A percentile compares a stretch with the other conserved stretches of the same genome.
Conservation (phyloP, 169 alveolate genomes). For the Prorocentrum cordatum region DNA sequence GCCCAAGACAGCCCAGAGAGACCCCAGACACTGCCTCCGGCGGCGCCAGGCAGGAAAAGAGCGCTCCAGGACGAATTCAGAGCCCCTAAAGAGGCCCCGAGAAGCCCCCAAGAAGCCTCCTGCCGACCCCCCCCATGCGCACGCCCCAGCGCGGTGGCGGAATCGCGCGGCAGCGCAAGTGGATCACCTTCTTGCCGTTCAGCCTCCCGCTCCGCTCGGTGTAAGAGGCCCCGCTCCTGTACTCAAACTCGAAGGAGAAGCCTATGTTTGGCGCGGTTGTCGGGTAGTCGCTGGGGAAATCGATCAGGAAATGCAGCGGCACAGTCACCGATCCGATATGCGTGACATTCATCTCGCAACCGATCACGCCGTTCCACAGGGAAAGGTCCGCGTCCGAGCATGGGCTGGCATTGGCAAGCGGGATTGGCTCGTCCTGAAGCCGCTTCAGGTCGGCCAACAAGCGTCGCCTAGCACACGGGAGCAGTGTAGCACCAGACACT, state of each 20-base stretch:
- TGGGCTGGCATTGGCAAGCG: constrained; percentile 18
- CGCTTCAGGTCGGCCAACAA: constrained; percentile 24
- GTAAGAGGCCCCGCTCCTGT: constrained; percentile 25
- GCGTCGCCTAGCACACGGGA: too few relatives aligned
- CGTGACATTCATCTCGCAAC: constrained; percentile 21
- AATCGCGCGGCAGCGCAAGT: too few relatives aligned
- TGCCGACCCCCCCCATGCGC: too few relatives aligned
- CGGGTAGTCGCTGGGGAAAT: constrained; percentile 33
- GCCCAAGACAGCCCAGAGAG: too few relatives aligned
- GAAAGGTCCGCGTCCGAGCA: constrained; percentile 16
- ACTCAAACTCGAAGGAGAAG: constrained; percentile 40
- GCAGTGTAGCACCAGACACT: too few relatives aligned
- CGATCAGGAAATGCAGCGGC: constrained; percentile 43
- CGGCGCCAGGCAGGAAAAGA: too few relatives aligned
- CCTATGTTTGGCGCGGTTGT: constrained; percentile 26
- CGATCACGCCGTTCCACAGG: constrained; percentile 33
- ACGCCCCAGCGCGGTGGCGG: too few relatives aligned
- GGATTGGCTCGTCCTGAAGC: constrained; percentile 42
- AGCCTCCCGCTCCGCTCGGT: neutral
- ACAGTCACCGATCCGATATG: constrained; percentile 18
- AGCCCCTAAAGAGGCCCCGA: too few relatives aligned
- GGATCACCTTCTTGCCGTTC: constrained; percentile 33
- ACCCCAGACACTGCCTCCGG: too few relatives aligned
- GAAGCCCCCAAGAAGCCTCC: too few relatives aligned
- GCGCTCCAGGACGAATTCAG: too few relatives aligned